These are phyloP conservation scores for Zygosaccharomyces kombuchaensis DNA, from an alignment of 805 yeast genomes.

Conservation along the genomic window DNA sequence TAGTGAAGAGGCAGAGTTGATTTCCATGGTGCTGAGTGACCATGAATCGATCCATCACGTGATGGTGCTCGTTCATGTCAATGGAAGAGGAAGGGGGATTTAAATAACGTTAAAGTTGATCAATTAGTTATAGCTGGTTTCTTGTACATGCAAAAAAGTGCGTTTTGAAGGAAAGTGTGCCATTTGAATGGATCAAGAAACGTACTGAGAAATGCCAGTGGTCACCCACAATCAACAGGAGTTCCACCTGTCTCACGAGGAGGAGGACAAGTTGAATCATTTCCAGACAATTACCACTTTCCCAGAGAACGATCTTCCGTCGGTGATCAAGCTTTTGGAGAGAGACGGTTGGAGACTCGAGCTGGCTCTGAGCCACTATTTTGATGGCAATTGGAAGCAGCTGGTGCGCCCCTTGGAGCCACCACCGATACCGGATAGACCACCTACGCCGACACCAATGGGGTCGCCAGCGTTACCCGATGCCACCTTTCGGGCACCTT, in stretches of 20 bases:
- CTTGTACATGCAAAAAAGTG: not conserved
- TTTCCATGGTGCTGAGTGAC: not conserved
- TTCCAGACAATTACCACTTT: conserved; percentile 50
- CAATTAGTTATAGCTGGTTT: not conserved
- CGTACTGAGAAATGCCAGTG: conserved; percentile 24
- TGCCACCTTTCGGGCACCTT: conserved; percentile 7
- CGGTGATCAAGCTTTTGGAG: conserved; percentile 44
- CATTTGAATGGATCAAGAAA: not conserved
- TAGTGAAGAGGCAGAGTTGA: conserved; percentile 34
- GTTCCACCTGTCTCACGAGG: conserved; percentile 38
- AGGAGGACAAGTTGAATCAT: conserved; percentile 42
- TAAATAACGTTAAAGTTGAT: not conserved
- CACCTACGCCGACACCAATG: conserved; percentile 14
- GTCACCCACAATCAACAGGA: conserved; percentile 21
- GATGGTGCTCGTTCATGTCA: not conserved
- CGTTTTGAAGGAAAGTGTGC: not conserved
- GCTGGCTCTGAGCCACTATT: conserved; percentile 54
- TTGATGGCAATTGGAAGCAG: conserved; percentile 49
- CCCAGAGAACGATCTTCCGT: conserved; percentile 44
- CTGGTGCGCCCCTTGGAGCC: conserved; percentile 4
- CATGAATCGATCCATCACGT: not conserved
- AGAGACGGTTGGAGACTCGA: conserved; percentile 60
- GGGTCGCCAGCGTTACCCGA: not conserved
- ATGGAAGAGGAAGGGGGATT: not conserved
- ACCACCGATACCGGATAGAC: conserved; percentile 11